Conservation (phyloP, 352 stramenopile species). For the Globisporangium megalacanthum region DNA sequence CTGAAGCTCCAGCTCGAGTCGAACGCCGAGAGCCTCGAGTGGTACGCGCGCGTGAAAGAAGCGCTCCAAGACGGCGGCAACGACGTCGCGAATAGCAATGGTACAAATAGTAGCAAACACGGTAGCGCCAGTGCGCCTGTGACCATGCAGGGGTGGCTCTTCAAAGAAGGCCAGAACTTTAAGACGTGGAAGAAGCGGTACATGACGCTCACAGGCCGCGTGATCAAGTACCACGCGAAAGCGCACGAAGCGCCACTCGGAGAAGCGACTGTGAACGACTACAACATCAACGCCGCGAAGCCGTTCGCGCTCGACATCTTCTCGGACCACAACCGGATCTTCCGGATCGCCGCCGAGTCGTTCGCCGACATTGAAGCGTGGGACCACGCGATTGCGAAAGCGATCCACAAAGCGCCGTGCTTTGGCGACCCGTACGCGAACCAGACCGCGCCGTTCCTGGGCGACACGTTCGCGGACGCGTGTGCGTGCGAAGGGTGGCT, state of each 20-base stretch:
- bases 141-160: constrained; percentile 67
- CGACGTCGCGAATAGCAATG: constrained; percentile 4
- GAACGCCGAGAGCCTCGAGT: constrained; percentile 55
- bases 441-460: constrained; percentile 56
- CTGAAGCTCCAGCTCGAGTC: constrained; percentile 66
- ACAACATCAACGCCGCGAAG: constrained; percentile 59
- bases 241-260: constrained; percentile 50
- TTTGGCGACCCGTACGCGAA: constrained; percentile 61
- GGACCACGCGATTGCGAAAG: constrained; percentile 51
- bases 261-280: constrained; percentile 57
- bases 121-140: constrained; percentile 14
- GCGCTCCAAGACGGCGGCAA: constrained; percentile 21
- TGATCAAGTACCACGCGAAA: constrained; percentile 66
- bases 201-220: constrained; percentile 54
- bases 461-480: constrained; percentile 42
- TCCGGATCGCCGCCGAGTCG: constrained; percentile 54
- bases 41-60: constrained; percentile 48
- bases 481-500: constrained; percentile 69
- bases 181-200: constrained; percentile 85
- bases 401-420: constrained; percentile 44
- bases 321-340: constrained; percentile 77
- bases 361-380: constrained; percentile 74
- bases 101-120: neutral
- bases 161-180: constrained; percentile 84
- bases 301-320: constrained; percentile 77